A percentile compares a stretch with the other conserved stretches of the same genome.
Conservation (phyloP, 208 protist species). For the Giardia muris region DNA sequence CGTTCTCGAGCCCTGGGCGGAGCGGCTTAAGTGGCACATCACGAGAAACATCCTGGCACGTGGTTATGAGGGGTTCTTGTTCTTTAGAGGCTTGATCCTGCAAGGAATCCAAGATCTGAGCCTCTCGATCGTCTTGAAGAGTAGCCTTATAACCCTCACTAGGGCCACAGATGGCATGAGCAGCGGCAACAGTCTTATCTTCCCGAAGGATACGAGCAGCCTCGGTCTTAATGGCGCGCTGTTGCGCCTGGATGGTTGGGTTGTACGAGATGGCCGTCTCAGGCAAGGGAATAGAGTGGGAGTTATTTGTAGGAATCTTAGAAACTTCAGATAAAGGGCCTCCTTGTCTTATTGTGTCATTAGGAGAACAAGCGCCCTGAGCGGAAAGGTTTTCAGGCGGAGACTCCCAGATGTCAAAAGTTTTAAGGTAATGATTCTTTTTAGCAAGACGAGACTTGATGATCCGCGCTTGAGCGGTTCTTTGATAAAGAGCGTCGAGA, state of each 20-base stretch:
- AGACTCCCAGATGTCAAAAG: constrained; percentile 4
- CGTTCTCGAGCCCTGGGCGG: too few relatives aligned
- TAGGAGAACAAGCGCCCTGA: not conserved
- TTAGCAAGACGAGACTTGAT: not conserved
- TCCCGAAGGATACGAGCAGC: not conserved
- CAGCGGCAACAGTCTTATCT: not conserved
- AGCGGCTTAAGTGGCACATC: too few relatives aligned
- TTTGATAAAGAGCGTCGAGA: not conserved
- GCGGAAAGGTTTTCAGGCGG: not conserved
- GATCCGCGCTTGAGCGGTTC: not conserved
- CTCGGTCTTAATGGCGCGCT: not conserved
- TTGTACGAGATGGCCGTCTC: not conserved
- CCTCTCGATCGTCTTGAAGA: not conserved
- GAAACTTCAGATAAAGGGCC: not conserved
- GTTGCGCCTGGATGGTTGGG: not conserved
- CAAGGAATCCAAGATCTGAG: not conserved
- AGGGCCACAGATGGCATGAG: not conserved
- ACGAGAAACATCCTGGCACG: not conserved
- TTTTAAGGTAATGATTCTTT: not conserved
- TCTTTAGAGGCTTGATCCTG: not conserved
- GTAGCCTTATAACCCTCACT: not conserved
- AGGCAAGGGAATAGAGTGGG: not conserved
- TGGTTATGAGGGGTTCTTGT: not conserved
- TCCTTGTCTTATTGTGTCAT: too few relatives aligned
- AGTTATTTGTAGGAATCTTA: not conserved